Conservation (phyloP, 2,329 filamentous ascomycete species). For the Aspergillus candidus region DNA sequence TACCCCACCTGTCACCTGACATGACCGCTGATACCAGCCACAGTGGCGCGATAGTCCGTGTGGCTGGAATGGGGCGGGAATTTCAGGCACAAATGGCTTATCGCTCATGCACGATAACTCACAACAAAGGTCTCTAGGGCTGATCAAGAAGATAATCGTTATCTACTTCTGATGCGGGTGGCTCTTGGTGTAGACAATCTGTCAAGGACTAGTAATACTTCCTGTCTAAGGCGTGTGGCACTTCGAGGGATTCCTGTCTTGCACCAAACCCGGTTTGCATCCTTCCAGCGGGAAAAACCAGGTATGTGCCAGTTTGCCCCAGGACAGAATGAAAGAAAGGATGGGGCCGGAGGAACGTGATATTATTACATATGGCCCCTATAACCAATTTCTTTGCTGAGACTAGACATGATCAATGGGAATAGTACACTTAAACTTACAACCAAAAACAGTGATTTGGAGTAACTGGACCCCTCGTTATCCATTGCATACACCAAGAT, state of each 20-base stretch:
- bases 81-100: too few species aligned
- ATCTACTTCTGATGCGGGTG: conserved; percentile 15
- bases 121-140: not conserved
- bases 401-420: too few species aligned
- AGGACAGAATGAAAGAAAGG: too few species aligned
- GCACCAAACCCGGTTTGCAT: not conserved
- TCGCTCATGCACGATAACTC: not conserved
- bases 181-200: conserved; percentile 5
- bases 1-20: too few species aligned
- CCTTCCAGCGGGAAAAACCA: not conserved
- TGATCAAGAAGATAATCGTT: not conserved
- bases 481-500: conserved; percentile 3
- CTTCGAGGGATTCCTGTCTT: conserved; percentile 5
- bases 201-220: conserved; percentile 11
- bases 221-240: conserved; percentile 4
- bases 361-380: too few species aligned
- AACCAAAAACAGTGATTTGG: conserved; percentile 2
- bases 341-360: too few species aligned
- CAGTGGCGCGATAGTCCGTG: not conserved
- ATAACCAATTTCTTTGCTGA: too few species aligned
- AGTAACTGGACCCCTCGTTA: conserved; percentile 4
- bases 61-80: too few species aligned
- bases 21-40: not conserved
- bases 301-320: conserved; percentile 5
- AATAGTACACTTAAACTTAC: conserved; percentile 2